Evolutionary conservation across 257 asterid genomes (phyloP).

Genomic region (Capsicum baccatum): DNA sequence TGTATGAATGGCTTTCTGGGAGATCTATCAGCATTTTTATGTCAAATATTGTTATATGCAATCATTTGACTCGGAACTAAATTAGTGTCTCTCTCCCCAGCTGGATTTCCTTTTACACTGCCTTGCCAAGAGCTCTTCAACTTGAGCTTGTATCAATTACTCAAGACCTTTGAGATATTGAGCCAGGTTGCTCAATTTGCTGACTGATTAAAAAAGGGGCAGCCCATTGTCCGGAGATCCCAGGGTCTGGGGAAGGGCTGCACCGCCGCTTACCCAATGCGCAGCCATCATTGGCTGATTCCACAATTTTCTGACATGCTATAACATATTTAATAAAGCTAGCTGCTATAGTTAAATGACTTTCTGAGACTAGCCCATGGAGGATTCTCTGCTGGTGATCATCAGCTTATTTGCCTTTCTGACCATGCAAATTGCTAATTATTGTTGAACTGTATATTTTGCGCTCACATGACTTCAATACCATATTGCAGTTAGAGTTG

Average conservation of each 20-base stretch:
- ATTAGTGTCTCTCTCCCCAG: slow-evolving; percentile 22
- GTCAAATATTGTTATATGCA: slow-evolving; percentile 16
- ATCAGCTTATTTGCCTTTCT: slow-evolving; percentile 11
- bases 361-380: neutral
- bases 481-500: slow-evolving; percentile 80
- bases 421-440: slow-evolving; percentile 6
- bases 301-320: slow-evolving; percentile 2
- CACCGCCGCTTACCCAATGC: neutral
- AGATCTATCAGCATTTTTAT: slow-evolving; percentile 8
- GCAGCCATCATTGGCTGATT: slow-evolving; percentile 1
- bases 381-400: slow-evolving; percentile 11
- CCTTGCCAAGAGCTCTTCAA: slow-evolving; percentile 8
- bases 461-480: slow-evolving; percentile 44
- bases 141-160: neutral
- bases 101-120: slow-evolving; percentile 27
- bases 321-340: slow-evolving; percentile 5
- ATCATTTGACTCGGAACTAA: slow-evolving; percentile 18
- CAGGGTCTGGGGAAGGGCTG: neutral
- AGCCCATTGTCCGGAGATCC: neutral
- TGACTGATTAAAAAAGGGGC: neutral
- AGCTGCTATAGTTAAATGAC: neutral
- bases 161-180: neutral
- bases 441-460: slow-evolving; percentile 29
- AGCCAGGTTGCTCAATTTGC: slow-evolving; percentile 14
- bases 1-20: neutral